A percentile compares a stretch with the other conserved stretches of the same genome.
Evolutionary conservation across 768 basidiomycete species (phyloP).

Genomic region (Lactarius quietus): DNA sequence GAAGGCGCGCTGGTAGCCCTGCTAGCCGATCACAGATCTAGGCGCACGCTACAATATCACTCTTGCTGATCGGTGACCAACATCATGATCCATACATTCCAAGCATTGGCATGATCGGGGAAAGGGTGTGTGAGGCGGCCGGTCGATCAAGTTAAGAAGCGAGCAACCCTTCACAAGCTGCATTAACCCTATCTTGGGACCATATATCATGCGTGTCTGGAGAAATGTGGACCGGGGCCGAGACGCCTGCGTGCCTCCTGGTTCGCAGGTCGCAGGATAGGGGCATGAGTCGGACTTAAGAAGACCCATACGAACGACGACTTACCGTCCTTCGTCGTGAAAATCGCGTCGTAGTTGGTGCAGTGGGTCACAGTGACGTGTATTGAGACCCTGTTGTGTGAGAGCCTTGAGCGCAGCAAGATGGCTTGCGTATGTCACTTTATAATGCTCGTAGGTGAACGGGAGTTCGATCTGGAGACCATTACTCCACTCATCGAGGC

Average conservation of each 20-base stretch:
- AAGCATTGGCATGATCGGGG: neutral
- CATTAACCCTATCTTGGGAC: constrained; percentile 4
- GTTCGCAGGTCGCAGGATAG: neutral
- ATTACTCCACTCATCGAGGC: constrained; percentile 13
- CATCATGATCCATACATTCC: neutral
- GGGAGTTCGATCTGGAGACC: neutral
- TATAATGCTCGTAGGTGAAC: constrained; percentile 9
- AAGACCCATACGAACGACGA: neutral
- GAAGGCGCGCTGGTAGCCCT: too few species aligned
- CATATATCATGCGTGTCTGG: neutral
- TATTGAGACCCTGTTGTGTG: constrained; percentile 6
- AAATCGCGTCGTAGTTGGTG: constrained; percentile 7
- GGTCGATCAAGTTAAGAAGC: neutral
- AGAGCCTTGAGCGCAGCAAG: constrained; percentile 8
- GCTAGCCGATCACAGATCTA: neutral
- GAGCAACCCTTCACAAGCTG: constrained; percentile 1
- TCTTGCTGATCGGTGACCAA: neutral
- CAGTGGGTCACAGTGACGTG: constrained; percentile 11
- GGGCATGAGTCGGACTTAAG: neutral
- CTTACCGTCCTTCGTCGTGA: constrained; percentile 13
- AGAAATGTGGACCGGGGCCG: neutral
- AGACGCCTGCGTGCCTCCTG: constrained; percentile 10
- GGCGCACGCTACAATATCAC: too few species aligned
- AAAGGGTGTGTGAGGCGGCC: neutral
- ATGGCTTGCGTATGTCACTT: neutral